A percentile compares a stretch with the other conserved stretches of the same genome.
These are phyloP conservation scores for Senna tora DNA, from an alignment of 306 rosid genomes.

Conservation along the genomic window DNA sequence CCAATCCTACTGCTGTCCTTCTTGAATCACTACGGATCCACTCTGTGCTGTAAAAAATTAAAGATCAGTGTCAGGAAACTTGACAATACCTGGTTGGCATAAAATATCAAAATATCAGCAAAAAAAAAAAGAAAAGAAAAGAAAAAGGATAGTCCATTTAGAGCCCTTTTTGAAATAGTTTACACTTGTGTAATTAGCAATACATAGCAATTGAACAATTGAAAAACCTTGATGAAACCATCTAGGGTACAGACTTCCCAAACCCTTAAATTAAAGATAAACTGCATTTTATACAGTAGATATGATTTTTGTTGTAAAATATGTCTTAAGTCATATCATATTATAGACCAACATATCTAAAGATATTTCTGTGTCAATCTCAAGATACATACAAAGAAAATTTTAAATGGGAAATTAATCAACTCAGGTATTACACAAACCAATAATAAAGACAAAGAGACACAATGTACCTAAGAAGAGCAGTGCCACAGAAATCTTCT, in stretches of 20 bases:
- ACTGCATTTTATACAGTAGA: slow-evolving; percentile 22
- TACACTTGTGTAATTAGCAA: not conserved
- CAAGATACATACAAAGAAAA: not conserved
- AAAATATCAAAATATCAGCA: slow-evolving; percentile 9
- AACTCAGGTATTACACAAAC: not conserved
- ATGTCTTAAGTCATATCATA: not conserved
- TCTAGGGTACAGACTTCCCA: slow-evolving; percentile 14
- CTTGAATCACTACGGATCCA: slow-evolving; percentile 84
- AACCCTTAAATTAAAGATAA: slow-evolving; percentile 10
- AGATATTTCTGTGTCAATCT: slow-evolving; percentile 1
- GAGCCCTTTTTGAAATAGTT: slow-evolving; percentile 13
- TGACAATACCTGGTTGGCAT: slow-evolving; percentile 3
- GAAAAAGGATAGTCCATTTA: not conserved
- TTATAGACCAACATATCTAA: slow-evolving; percentile 6
- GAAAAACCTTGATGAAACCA: slow-evolving; percentile 3
- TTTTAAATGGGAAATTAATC: slow-evolving; percentile 12
- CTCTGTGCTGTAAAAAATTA: slow-evolving; percentile 59
- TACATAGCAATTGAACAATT: slow-evolving; percentile 3
- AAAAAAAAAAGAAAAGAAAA: too few species aligned
- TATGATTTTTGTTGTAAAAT: not conserved
- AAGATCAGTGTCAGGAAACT: slow-evolving; percentile 30
- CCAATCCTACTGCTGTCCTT: slow-evolving; percentile 82
- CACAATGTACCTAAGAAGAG: slow-evolving; percentile 68
- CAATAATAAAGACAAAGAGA: not conserved
- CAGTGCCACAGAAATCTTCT: slow-evolving; percentile 95